These are phyloP conservation scores for Tricholoma sp. DNA, from an alignment of 768 basidiomycete species.

Conservation along the genomic window DNA sequence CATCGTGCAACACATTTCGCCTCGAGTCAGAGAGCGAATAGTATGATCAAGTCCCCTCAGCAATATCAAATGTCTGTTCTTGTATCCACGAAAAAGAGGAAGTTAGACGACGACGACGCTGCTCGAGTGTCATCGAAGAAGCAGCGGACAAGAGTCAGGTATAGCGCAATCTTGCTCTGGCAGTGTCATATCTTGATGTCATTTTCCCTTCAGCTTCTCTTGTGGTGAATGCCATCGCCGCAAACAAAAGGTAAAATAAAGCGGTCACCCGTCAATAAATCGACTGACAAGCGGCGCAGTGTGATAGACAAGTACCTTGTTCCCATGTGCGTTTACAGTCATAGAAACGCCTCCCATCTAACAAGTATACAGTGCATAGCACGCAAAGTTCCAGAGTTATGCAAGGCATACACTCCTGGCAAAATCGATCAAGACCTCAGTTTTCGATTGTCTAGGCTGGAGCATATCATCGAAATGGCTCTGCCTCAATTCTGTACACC, in stretches of 20 bases:
- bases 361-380: slow-evolving; percentile 57
- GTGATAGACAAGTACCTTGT: slow-evolving; percentile 81
- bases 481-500: slow-evolving; percentile 66
- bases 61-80: slow-evolving; percentile 17
- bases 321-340: slow-evolving; percentile 56
- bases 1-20: neutral
- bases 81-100: slow-evolving; percentile 51
- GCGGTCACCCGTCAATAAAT: slow-evolving; percentile 6
- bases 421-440: slow-evolving; percentile 80
- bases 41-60: slow-evolving; percentile 30
- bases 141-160: slow-evolving; percentile 75
- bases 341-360: slow-evolving; percentile 7
- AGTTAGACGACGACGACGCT: slow-evolving; percentile 55
- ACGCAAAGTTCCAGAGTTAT: slow-evolving; percentile 82
- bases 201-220: slow-evolving; percentile 51
- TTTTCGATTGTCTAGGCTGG: slow-evolving; percentile 67
- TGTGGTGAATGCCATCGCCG: slow-evolving; percentile 86
- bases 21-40: slow-evolving; percentile 1
- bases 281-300: slow-evolving; percentile 38
- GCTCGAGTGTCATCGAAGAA: slow-evolving; percentile 51
- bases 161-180: slow-evolving; percentile 15
- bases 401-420: slow-evolving; percentile 85
- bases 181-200: slow-evolving; percentile 6
- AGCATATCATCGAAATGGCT: slow-evolving; percentile 77
- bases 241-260: slow-evolving; percentile 68